Evolutionary conservation across 2,329 filamentous ascomycete genomes (phyloP).

Genomic region (Fusarium albidum): DNA sequence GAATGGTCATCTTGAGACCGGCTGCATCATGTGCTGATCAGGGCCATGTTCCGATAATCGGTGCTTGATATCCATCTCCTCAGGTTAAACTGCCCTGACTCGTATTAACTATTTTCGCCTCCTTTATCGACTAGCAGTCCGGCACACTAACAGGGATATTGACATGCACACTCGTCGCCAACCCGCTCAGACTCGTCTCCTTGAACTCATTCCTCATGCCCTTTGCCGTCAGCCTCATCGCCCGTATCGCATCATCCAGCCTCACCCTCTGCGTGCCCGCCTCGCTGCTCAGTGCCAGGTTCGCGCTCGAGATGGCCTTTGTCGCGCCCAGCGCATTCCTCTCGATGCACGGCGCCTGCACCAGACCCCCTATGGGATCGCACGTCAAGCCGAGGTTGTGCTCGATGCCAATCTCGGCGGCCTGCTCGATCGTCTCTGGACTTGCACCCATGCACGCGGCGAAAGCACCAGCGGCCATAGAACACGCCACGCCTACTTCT

Average conservation of each 20-base stretch:
- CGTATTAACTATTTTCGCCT: too few species aligned
- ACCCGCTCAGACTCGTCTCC: constrained; percentile 59
- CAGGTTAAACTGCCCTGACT: too few species aligned
- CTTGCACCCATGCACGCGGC: constrained; percentile 61
- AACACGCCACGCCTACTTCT: constrained; percentile 61
- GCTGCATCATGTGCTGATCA: too few species aligned
- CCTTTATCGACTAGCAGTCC: too few species aligned
- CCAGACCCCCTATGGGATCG: constrained; percentile 59
- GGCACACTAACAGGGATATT: constrained; percentile 61
- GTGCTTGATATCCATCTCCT: too few species aligned
- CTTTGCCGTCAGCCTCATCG: constrained; percentile 59
- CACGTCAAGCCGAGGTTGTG: constrained; percentile 61
- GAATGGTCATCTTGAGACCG: too few species aligned
- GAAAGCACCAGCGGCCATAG: constrained; percentile 60
- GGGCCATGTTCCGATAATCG: too few species aligned
- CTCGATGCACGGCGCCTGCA: constrained; percentile 61
- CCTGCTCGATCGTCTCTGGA: constrained; percentile 59
- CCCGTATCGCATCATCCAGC: constrained; percentile 59
- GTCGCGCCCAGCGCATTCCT: constrained; percentile 59
- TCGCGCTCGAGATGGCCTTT: constrained; percentile 60
- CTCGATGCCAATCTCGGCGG: constrained; percentile 61
- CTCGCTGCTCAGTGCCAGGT: constrained; percentile 56
- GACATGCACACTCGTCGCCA: constrained; percentile 59
- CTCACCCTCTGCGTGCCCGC: constrained; percentile 57
- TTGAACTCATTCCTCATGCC: constrained; percentile 63